These are phyloP conservation scores for Fusarium secorum DNA, from an alignment of 2,329 filamentous ascomycete species.

Conservation along the genomic window DNA sequence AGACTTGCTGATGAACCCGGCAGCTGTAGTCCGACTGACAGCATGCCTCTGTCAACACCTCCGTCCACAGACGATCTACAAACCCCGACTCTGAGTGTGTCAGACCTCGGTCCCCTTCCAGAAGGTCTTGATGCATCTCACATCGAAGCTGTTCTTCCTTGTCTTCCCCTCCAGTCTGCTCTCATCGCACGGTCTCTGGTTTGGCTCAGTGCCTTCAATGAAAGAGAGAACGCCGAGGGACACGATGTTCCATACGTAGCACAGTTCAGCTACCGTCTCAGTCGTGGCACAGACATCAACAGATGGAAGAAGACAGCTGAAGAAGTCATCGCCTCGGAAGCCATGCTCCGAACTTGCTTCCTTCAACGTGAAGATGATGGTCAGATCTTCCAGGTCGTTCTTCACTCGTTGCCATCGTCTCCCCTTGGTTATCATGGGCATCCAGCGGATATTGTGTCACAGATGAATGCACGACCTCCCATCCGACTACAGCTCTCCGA, in stretches of 20 bases:
- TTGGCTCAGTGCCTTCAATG: neutral
- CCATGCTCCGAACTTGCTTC: constrained; percentile 17
- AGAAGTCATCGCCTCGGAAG: neutral
- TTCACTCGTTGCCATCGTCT: neutral
- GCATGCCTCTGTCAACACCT: neutral
- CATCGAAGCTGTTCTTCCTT: constrained; percentile 9
- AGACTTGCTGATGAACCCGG: neutral
- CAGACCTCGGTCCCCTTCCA: neutral
- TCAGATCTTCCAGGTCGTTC: constrained; percentile 9
- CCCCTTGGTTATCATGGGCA: neutral
- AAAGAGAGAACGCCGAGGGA: fast-evolving
- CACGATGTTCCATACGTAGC: constrained; percentile 19
- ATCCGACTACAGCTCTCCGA: neutral
- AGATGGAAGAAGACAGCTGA: constrained; percentile 1
- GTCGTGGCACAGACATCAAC: neutral
- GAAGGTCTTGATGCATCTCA: neutral
- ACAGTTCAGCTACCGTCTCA: constrained; percentile 14
- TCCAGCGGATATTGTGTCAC: neutral
- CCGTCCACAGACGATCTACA: neutral
- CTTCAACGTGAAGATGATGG: constrained; percentile 21
- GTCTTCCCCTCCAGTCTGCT: constrained; percentile 19
- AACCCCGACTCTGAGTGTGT: fast-evolving
- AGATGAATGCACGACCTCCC: constrained; percentile 1
- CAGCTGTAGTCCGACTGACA: fast-evolving
- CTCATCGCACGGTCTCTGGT: constrained; percentile 16